A percentile compares a stretch with the other conserved stretches of the same genome.
Conservation (phyloP, 2,329 filamentous ascomycete species). For the Fusarium metavorans region DNA sequence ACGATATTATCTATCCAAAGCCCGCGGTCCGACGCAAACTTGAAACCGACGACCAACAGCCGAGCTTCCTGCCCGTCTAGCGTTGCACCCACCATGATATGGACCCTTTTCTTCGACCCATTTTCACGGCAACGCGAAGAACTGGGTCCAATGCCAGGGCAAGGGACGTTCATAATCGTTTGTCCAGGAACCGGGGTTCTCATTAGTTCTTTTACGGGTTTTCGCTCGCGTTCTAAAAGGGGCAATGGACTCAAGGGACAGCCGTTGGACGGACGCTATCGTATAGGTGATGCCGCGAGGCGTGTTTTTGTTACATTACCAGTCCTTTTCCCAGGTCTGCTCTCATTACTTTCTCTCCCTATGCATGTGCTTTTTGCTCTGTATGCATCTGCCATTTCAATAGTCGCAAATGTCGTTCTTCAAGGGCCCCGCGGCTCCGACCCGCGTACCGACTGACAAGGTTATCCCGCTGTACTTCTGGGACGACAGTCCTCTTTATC, state of each 20-base stretch:
- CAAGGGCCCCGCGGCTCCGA: constrained; percentile 3
- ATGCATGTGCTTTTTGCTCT: neutral
- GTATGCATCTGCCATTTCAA: neutral
- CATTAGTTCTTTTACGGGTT: neutral
- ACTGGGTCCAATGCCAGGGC: neutral
- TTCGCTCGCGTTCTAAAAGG: neutral
- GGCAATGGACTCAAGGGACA: neutral
- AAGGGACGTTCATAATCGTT: neutral
- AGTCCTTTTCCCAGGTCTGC: neutral
- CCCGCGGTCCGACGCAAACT: neutral
- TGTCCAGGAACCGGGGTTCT: neutral
- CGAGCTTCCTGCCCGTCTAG: neutral
- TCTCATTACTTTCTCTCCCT: neutral
- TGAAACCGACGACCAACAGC: neutral
- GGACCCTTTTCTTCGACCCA: neutral
- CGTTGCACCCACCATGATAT: neutral
- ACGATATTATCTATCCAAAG: neutral
- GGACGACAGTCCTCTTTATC: constrained; percentile 19
- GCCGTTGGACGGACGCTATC: neutral
- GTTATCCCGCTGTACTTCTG: constrained; percentile 16
- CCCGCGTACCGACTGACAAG: constrained; percentile 5
- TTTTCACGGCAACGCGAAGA: neutral
- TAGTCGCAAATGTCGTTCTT: constrained; percentile 13
- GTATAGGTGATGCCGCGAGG: neutral
- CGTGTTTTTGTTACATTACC: neutral